Evolutionary conservation across 805 yeast genomes (phyloP), one percentile per base, ranked within the genome.

Genomic region (Candida silvicultrix): DNA sequence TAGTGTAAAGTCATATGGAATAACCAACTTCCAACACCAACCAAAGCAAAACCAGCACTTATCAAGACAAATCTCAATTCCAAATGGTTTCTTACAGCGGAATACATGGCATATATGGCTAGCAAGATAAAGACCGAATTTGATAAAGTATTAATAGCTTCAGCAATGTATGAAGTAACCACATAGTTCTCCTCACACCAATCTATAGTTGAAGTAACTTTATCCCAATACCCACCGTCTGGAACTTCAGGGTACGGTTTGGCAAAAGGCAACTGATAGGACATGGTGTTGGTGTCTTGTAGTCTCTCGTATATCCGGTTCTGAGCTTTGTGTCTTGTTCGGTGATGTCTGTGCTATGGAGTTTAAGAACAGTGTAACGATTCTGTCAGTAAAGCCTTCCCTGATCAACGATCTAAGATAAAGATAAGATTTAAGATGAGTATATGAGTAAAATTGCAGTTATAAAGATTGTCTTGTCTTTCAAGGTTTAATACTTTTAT

Each of bases 161-260:
- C 99, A 4, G 98, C 97, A 44, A 94, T 74, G 58, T 86, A 94
- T 12, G 76, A 77, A 12, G 92, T 77, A 2, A 90, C 86, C 11
- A 89, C 92, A 62, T 92, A 92, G 68, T 92, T 92, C 65, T 94
- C 98, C 60, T 92, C 99, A 67, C 99, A 92, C 98, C 98, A 92
- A 60, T 92, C 99, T 35, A 94, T 94, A n/a, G 98, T 90, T 35
- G 96, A 78, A 0, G 98, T 89, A 3, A 86, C 85, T 5, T 71
- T 67, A 1, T 94, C 94, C 96, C 96, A 88, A 61, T 64, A 81
- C 1, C 89, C 90, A 15, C 64, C 47, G n/a, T 60, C 53, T 38
- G 78, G 77, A 31, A 72, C 77, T 7, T 71, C 71, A 1, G 87
- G 85, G 55, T 80, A 80, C 2, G 80, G 78, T 50, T 58, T 49